Base-by-base conservation (phyloP, 2,329 filamentous ascomycete species). In the Colletotrichum orbiculare region DNA sequence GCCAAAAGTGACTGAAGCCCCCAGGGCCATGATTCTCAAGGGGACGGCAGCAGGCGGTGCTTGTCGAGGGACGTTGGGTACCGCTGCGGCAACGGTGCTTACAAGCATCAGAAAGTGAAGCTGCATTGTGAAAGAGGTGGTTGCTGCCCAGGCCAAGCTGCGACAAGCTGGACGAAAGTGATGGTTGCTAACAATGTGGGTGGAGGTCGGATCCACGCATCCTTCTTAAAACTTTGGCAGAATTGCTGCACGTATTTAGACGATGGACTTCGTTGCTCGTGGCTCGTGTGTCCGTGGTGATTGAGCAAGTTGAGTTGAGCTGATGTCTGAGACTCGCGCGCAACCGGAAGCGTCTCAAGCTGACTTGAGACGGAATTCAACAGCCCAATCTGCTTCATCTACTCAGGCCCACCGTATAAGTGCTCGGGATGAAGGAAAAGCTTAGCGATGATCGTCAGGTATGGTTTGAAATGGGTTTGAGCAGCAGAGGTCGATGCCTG, bases 1-100 rank as follows among this genome's bases (percentile, higher is more conserved):
- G n/a, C 63, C 63, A n/a, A 65, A 65, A 0, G 63, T 62, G 8
- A 65, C 63, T 3, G 63, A 65, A 5, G 63, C 63, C n/a, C 63
- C 63, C 8, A 65, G 46, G 17, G 63, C 41, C 63, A 65, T 65
- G 13, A 65, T 62, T 9, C 52, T 52, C 7, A 65, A 37, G 3
- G 62, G 62, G 0, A 61, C 61, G 17, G 49, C 45, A 13, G 39
- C 47, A 12, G 56, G 47, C 8, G 58, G 35, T 7, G 52, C 62
- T 35, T 65, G 63, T 50, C 63, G 47, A 11, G 47, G 63, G 1
- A 13, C 11, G 3, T 43, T 47, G 3, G 52, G 34, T 9, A 33
- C 35, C 1, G 58, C 58, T 4, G 48, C 15, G 6, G 37, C 63
- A 17, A 41, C 37, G 8, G 41, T 13, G 7, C 52, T 35, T 3